Evolutionary conservation across 2,329 filamentous ascomycete species (phyloP).

Genomic region (Fusarium sp.): DNA sequence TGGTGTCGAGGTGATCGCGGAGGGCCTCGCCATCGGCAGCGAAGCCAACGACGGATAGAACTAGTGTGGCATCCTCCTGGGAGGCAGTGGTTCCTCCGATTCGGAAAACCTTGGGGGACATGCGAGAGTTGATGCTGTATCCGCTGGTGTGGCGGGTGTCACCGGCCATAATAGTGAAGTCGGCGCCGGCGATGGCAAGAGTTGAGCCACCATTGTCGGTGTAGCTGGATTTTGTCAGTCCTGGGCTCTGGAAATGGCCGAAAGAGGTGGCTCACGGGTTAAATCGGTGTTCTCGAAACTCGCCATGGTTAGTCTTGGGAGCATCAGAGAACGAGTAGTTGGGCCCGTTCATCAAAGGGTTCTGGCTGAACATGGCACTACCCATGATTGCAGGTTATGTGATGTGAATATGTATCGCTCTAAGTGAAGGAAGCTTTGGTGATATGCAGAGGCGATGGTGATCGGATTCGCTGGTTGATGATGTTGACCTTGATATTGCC

Average conservation of each 20-base stretch:
- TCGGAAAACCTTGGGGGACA: constrained; percentile 95
- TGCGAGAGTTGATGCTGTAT: constrained; percentile 99
- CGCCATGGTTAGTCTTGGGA: constrained; percentile 66
- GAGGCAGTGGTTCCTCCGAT: constrained; percentile 92
- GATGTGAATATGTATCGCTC: background rate
- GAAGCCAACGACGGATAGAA: constrained; percentile 95
- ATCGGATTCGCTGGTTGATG: constrained; percentile 26
- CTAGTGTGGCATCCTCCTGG: constrained; percentile 85
- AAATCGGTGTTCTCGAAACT: constrained; percentile 82
- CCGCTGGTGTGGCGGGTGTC: constrained; percentile 96
- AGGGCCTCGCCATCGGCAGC: constrained; percentile 94
- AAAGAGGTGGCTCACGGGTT: constrained; percentile 77
- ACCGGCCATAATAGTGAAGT: constrained; percentile 96
- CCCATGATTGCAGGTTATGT: constrained; percentile 61
- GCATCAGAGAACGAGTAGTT: constrained; percentile 77
- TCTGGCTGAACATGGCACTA: constrained; percentile 75
- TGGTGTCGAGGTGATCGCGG: constrained; percentile 91
- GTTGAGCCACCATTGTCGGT: constrained; percentile 98
- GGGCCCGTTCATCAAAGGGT: constrained; percentile 75
- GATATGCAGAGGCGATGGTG: constrained; percentile 25
- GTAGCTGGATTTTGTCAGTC: constrained; percentile 71
- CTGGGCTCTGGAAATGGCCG: background rate
- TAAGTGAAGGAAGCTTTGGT: background rate
- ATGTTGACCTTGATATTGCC: constrained; percentile 40
- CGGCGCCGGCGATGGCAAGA: constrained; percentile 90